Evolutionary conservation across 192 early-diverging fungal genomes (phyloP), one percentile per base, ranked within the genome.

Genomic region (Coemansia biformis): DNA sequence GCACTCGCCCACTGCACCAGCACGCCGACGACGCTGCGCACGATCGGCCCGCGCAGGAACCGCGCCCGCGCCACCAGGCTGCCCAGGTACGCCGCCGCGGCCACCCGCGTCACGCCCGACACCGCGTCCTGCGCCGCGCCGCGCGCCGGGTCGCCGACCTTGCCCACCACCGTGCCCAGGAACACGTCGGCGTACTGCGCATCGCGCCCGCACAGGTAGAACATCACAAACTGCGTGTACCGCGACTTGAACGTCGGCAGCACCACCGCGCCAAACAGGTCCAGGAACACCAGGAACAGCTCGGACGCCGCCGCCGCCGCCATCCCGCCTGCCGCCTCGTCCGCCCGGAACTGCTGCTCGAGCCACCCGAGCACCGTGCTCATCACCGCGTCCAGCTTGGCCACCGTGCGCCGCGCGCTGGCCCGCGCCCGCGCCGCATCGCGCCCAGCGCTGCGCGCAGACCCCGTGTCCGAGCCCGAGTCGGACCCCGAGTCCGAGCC

Each of bases 171-270:
- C 22, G 84, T 77, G n/a, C 86, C 85, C 43, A 91, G 55, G 48
- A 92, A 95, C 18, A 80, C 54, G 39, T 93, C 86, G 0, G 84
- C 79, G 44, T 84, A 93, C 43, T 66, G 38, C n/a, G 76, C 22
- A 43, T 83, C 80, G 23, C 82, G 57, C 13, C 86, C 81, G 33
- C 83, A 80, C 23, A 81, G 75, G 67, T 90, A 91, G 54, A 96
- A 98, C 19, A 91, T 59, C 18, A 95, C 51, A 46, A 96, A 98
- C 64, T 98, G 95, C 8, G 86, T 87, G 66, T 91, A 91, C 26
- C 91, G 83, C 34, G 88, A 87, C 50, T 86, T 86, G 59, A 92
- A 86, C 0, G 93, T 98, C 3, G 86, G 83, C 16, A 96, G 58
- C 18, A 95, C 78, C 2, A 80, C 77, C 16, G 79, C 67, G 44